phyloP scores from a whole-genome alignment of 2,329 filamentous ascomycete species.

The Scedosporium boydii region DNA sequence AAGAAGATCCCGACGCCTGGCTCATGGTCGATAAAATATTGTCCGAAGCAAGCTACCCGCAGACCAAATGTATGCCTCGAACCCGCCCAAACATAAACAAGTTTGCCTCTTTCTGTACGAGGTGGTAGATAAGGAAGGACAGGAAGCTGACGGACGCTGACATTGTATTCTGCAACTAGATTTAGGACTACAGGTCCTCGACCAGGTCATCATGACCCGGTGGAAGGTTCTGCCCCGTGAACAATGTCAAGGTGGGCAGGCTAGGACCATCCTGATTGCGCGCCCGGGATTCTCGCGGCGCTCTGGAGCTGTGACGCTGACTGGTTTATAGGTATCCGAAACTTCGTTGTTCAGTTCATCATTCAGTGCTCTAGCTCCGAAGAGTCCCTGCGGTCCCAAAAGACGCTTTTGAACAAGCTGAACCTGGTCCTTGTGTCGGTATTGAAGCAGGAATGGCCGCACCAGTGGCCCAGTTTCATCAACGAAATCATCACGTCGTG shows the following conservation, averaged over 20 bases:
- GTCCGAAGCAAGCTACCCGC: slow-evolving; percentile 81
- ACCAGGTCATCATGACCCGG: slow-evolving; percentile 96
- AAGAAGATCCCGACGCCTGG: slow-evolving; percentile 98
- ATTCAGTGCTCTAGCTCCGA: slow-evolving; percentile 87
- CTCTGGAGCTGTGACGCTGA: not conserved
- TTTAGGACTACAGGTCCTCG: slow-evolving; percentile 88
- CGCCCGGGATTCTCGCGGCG: not conserved
- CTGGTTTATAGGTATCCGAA: slow-evolving; percentile 68
- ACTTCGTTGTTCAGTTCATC: slow-evolving; percentile 98
- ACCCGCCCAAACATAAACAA: not conserved
- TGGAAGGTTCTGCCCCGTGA: slow-evolving; percentile 97
- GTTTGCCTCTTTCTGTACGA: not conserved
- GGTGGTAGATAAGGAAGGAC: not conserved
- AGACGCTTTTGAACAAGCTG: slow-evolving; percentile 92
- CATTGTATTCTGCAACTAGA: slow-evolving; percentile 39
- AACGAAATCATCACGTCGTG: slow-evolving; percentile 98
- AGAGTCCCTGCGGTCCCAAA: slow-evolving; percentile 74
- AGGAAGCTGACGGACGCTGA: not conserved
- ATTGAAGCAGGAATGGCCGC: slow-evolving; percentile 98
- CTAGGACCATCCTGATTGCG: not conserved
- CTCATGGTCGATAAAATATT: slow-evolving; percentile 95
- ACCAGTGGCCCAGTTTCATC: slow-evolving; percentile 99
- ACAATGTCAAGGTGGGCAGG: slow-evolving; percentile 67
- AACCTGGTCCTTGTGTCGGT: slow-evolving; percentile 96
- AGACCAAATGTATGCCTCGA: slow-evolving; percentile 77